Base-by-base conservation (phyloP, 106 monocot genomes). In the Dactylorhiza incarnata region DNA sequence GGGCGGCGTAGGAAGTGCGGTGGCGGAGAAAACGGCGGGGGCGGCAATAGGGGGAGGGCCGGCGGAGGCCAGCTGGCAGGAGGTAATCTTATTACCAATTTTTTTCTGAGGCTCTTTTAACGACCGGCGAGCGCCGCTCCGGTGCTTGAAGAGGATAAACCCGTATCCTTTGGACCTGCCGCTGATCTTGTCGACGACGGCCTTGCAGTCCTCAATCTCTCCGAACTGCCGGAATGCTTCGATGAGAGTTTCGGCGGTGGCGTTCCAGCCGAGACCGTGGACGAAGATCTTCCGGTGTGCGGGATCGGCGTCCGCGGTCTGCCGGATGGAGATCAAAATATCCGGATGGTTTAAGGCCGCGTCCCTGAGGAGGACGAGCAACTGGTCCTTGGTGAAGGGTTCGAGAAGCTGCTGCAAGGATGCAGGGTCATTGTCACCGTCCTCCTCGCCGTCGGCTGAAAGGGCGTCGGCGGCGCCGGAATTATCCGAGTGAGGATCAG, bases 131-230 rank as follows among this genome's bases (percentile, higher is more conserved):
- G 95, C 95, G 8, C 81, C 81, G 12, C 43, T 44, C 3, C 93
- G 76, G 48, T 74, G 77, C 79, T 84, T 85, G 85, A 93, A 95
- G n/a, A 93, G 82, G 63, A 95, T 83, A 73, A 95, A 95, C 3
- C 86, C 95, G n/a, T 95, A 95, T n/a, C 95, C 95, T 76, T 93
- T 95, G 61, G 86, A 92, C 73, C 82, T 88, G 11, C 95, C 95
- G 9, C 93, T 84, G 75, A 43, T 67, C 52, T 85, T 86, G 49
- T 95, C 95, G 13, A 68, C 76, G 52, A 95, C 88, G 46, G 87
- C 90, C 12, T 89, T 90, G 73, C 84, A 84, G 44, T 95, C 95
- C 77, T 95, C 95, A 43, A 95, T 87, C 80, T 90, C 90, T 4
- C 95, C 92, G 45, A 73, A 93, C 73, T 76, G 44, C 23, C 73